A percentile compares a stretch with the other conserved stretches of the same genome.
phyloP scores from a whole-genome alignment of 2,329 filamentous ascomycete species.

The Verticillium dahliae region DNA sequence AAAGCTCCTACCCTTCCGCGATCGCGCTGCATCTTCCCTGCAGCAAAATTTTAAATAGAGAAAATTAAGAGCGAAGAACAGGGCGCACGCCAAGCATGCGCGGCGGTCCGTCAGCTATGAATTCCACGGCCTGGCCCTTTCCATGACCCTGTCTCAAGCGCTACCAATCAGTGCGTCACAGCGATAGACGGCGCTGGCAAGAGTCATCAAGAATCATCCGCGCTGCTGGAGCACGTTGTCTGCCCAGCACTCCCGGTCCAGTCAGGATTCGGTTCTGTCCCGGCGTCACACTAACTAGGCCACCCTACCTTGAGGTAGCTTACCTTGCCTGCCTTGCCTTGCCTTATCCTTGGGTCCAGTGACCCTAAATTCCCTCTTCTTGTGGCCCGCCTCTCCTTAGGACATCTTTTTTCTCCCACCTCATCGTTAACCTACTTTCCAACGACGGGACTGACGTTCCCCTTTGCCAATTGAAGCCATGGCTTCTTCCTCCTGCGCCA shows the following conservation, averaged over 20 bases:
- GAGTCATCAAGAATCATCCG: not conserved
- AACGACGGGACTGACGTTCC: conserved; percentile 1
- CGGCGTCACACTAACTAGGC: conserved; percentile 5
- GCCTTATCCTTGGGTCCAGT: not conserved
- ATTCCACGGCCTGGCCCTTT: not conserved
- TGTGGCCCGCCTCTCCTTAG: conserved; percentile 4
- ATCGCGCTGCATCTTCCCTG: not conserved
- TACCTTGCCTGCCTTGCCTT: not conserved
- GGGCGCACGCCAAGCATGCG: not conserved
- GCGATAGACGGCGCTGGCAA: not conserved
- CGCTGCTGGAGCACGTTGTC: not conserved
- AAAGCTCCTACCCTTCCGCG: not conserved
- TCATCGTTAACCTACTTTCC: conserved; percentile 1
- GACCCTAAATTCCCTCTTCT: conserved; percentile 6
- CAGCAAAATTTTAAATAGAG: not conserved
- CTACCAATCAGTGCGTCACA: not conserved
- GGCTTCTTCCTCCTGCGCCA: conserved; percentile 39
- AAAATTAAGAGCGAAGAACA: not conserved
- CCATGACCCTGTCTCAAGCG: not conserved
- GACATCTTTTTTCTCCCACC: conserved; percentile 4
- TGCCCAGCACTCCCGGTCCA: not conserved
- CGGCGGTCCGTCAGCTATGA: not conserved
- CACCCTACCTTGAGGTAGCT: too few relatives aligned
- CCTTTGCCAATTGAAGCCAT: conserved; percentile 24
- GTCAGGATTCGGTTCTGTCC: conserved; percentile 2